Percentiles rank a stretch among this genome's conserved stretches.
phyloP scores from a whole-genome alignment of 306 rosid genomes.

The Prunus fruticosa region DNA sequence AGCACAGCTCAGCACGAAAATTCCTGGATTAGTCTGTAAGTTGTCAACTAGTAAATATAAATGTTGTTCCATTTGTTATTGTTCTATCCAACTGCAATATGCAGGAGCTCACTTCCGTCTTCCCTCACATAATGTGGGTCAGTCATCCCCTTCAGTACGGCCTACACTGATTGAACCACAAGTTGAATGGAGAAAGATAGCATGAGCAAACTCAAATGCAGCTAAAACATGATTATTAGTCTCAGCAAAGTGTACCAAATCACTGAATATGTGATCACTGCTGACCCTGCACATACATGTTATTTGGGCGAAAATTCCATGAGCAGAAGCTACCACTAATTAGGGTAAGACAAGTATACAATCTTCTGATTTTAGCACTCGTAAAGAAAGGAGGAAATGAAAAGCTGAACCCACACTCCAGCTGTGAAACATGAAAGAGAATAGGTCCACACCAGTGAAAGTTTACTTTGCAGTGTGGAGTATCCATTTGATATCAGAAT shows the following conservation, averaged over 20 bases:
- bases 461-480: not conserved
- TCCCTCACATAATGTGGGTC: no score
- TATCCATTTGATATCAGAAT: not conserved
- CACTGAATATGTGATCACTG: not conserved
- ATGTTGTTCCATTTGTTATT: conserved; percentile 1
- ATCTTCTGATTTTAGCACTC: not conserved
- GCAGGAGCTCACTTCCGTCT: not conserved
- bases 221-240: not conserved
- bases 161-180: conserved; percentile 1
- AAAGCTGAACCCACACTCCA: not conserved
- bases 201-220: not conserved
- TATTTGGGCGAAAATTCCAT: not conserved
- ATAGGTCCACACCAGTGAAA: not conserved
- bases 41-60: not conserved
- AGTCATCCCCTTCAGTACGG: not conserved
- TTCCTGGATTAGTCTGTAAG: not conserved
- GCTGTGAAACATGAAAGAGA: not conserved
- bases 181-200: no score
- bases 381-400: not conserved
- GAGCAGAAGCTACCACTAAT: not conserved
- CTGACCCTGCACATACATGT: not conserved
- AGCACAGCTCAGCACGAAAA: not conserved
- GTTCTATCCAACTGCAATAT: not conserved
- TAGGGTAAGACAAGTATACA: not conserved
- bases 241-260: not conserved